phyloP scores from a whole-genome alignment of 2,329 filamentous ascomycete species.

The Penicillium paneum region DNA sequence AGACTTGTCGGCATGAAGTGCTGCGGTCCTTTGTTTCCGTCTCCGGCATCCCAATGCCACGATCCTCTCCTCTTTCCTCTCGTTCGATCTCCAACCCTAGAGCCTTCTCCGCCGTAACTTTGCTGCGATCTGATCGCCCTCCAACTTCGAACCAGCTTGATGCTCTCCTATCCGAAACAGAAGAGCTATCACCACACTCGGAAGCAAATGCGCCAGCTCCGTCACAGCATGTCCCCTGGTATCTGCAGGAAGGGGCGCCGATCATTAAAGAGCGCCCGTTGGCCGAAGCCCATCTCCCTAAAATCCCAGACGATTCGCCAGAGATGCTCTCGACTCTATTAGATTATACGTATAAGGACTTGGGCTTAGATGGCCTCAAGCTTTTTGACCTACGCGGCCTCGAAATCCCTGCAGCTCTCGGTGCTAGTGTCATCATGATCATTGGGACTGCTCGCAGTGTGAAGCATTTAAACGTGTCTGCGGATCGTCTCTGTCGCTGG shows the following conservation, averaged over 20 bases:
- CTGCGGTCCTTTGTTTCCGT: conserved; percentile 30
- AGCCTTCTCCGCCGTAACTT: conserved; percentile 25
- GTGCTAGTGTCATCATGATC: conserved; percentile 86
- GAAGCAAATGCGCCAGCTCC: conserved; percentile 5
- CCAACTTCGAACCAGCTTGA: conserved; percentile 16
- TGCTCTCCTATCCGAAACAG: conserved; percentile 9
- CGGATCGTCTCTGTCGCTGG: conserved; percentile 86
- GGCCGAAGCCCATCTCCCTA: conserved; percentile 57
- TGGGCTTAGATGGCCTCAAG: conserved; percentile 78
- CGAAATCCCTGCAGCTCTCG: conserved; percentile 82
- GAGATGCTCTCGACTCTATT: conserved; percentile 68
- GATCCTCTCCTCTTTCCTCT: conserved; percentile 11
- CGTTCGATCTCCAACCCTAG: conserved; percentile 18
- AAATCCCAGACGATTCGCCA: conserved; percentile 67
- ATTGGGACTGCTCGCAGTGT: conserved; percentile 88
- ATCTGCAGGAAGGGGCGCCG: conserved; percentile 64
- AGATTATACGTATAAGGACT: conserved; percentile 74
- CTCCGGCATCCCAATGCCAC: conserved; percentile 26
- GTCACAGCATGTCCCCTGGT: conserved; percentile 65
- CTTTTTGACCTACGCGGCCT: conserved; percentile 80
- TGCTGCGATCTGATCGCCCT: conserved; percentile 25
- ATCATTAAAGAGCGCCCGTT: conserved; percentile 41
- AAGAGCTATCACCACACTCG: conserved; percentile 3
- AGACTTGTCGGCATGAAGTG: conserved; percentile 29
- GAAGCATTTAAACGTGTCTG: conserved; percentile 86